A percentile compares a stretch with the other conserved stretches of the same genome.
Evolutionary conservation across 208 protist genomes (phyloP).

Genomic region (Blastocrithidia nonstop): DNA sequence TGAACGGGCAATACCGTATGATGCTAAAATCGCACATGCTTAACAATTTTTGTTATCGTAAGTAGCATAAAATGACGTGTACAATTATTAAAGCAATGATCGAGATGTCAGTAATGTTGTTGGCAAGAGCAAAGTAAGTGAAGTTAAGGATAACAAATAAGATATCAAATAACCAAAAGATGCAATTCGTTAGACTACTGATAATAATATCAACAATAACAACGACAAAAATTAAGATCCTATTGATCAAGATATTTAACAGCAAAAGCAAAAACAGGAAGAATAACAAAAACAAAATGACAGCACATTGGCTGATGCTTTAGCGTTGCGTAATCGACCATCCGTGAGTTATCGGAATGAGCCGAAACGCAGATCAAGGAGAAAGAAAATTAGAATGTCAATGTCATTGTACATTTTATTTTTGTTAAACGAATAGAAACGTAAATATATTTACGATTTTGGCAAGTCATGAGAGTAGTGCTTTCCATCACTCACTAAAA

Average conservation of each 20-base stretch:
- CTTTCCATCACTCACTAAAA: conserved; percentile 28
- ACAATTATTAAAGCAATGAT: too few species aligned
- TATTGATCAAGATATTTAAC: too few species aligned
- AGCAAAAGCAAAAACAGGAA: background rate
- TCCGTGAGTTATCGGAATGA: background rate
- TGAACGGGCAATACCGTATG: conserved; percentile 9
- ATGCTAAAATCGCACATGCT: background rate
- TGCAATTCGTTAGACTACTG: too few species aligned
- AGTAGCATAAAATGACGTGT: background rate
- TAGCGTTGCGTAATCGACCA: too few species aligned
- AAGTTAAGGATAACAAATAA: too few species aligned
- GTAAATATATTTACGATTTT: conserved; percentile 46
- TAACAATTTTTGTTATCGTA: background rate
- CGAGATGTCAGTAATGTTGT: too few species aligned
- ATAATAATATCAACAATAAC: too few species aligned
- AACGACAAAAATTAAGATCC: too few species aligned
- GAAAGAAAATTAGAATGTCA: conserved; percentile 8
- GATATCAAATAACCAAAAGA: too few species aligned
- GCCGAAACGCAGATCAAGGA: conserved; percentile 2
- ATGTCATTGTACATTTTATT: conserved; percentile 24
- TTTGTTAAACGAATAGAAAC: conserved; percentile 32
- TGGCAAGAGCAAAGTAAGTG: too few species aligned
- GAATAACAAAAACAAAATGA: background rate
- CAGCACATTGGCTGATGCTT: too few species aligned
- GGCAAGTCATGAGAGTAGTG: conserved; percentile 42